These are phyloP conservation scores for Diplocarpon mali DNA, from an alignment of 2,329 filamentous ascomycete species.

Conservation along the genomic window DNA sequence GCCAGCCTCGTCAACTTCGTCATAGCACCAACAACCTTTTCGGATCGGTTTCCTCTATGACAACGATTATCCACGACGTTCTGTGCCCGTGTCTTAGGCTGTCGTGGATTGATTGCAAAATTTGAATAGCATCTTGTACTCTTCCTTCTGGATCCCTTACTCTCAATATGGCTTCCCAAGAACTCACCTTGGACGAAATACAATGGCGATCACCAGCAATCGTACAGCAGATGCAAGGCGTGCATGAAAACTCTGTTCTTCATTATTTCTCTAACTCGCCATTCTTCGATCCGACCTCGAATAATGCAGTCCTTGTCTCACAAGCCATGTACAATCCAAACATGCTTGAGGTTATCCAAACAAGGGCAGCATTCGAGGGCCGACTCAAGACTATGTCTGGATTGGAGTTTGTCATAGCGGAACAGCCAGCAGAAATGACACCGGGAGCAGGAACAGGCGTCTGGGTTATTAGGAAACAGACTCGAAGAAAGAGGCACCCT, in stretches of 20 bases:
- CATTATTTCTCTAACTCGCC: slow-evolving; percentile 59
- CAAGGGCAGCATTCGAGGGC: slow-evolving; percentile 51
- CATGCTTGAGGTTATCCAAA: slow-evolving; percentile 46
- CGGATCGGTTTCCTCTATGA: too few relatives aligned
- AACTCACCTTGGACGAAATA: slow-evolving; percentile 52
- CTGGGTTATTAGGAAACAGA: slow-evolving; percentile 61
- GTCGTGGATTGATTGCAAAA: not conserved
- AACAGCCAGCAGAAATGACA: slow-evolving; percentile 51
- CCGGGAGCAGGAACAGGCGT: slow-evolving; percentile 52
- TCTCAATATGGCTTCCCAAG: slow-evolving; percentile 35
- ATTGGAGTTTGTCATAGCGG: slow-evolving; percentile 54
- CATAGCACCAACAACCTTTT: too few relatives aligned
- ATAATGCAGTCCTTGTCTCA: slow-evolving; percentile 51
- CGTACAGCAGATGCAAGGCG: slow-evolving; percentile 38
- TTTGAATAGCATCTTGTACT: not conserved
- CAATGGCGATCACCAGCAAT: slow-evolving; percentile 48
- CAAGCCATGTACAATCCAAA: slow-evolving; percentile 51
- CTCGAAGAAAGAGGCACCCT: slow-evolving; percentile 43
- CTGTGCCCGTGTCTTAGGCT: not conserved
- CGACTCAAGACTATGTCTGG: slow-evolving; percentile 54
- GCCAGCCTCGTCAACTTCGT: not conserved
- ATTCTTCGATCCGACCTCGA: slow-evolving; percentile 57
- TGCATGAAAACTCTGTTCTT: slow-evolving; percentile 51
- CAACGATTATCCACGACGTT: too few relatives aligned
- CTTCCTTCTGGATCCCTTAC: not conserved